These are phyloP conservation scores for Mesotaenium endlicherianum DNA, from an alignment of 139 green algal species.

Conservation along the genomic window DNA sequence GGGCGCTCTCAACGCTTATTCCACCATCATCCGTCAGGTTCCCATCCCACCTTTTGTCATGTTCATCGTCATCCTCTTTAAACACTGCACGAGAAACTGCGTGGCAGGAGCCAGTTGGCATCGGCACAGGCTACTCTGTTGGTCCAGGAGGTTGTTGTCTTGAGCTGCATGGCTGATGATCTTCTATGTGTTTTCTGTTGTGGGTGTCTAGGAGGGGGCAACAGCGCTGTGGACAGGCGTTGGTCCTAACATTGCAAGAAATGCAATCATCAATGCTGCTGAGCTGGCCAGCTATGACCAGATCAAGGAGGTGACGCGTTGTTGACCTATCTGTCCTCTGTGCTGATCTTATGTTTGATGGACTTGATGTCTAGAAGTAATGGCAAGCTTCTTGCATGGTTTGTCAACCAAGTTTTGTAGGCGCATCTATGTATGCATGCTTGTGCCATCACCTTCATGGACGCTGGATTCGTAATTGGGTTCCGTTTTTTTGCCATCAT, in stretches of 20 bases:
- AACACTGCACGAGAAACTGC: too few species aligned
- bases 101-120: not conserved
- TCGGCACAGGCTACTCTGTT: not conserved
- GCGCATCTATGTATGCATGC: too few species aligned
- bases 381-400: too few species aligned
- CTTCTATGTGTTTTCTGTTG: not conserved
- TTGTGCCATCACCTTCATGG: too few species aligned
- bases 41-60: slow-evolving; percentile 81
- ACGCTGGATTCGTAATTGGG: too few species aligned
- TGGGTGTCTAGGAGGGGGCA: slow-evolving; percentile 75
- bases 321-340: too few species aligned
- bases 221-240: slow-evolving; percentile 89
- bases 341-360: too few species aligned
- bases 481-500: too few species aligned
- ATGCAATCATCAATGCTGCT: slow-evolving; percentile 96
- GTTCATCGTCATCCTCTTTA: not conserved
- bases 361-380: too few species aligned
- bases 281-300: slow-evolving; percentile 96
- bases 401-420: too few species aligned
- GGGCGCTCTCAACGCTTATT: slow-evolving; percentile 79
- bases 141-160: too few species aligned
- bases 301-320: slow-evolving; percentile 57
- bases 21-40: slow-evolving; percentile 86
- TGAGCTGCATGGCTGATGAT: too few species aligned
- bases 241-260: slow-evolving; percentile 91